Percentiles rank a stretch among this genome's conserved stretches.
Evolutionary conservation across 129 eudicot species (phyloP).

Genomic region (Chrysanthemum seticuspe): DNA sequence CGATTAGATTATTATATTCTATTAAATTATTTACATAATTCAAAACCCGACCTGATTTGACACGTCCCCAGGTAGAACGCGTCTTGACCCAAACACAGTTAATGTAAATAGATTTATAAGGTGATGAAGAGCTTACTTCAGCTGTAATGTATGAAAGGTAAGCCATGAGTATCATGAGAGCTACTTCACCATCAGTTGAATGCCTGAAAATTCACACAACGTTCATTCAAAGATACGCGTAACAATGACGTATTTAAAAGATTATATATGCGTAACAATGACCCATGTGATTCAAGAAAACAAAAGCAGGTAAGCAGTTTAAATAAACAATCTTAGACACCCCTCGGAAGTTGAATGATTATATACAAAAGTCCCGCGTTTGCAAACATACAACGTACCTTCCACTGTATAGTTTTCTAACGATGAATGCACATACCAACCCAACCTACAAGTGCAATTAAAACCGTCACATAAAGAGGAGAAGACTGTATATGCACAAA

Average conservation of each 20-base stretch:
- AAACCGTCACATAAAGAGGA: not conserved
- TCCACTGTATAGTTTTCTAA: constrained; percentile 54
- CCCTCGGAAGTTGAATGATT: too few relatives aligned
- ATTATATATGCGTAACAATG: not conserved
- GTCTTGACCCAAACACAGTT: not conserved
- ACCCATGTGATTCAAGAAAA: not conserved
- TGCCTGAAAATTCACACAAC: constrained; percentile 48
- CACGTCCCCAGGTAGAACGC: not conserved
- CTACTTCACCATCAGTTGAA: constrained; percentile 83
- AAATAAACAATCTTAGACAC: not conserved
- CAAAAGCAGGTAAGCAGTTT: not conserved
- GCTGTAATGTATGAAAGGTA: constrained; percentile 84
- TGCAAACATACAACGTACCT: constrained; percentile 38
- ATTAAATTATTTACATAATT: not conserved
- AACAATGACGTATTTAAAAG: too few relatives aligned
- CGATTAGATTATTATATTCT: not conserved
- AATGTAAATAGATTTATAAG: not conserved
- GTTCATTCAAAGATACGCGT: not conserved
- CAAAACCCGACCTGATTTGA: not conserved
- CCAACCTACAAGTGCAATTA: constrained; percentile 55
- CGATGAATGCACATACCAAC: constrained; percentile 63
- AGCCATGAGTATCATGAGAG: constrained; percentile 80
- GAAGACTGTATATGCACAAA: not conserved
- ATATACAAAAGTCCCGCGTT: too few relatives aligned
- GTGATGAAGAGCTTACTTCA: constrained; percentile 48